These are phyloP conservation scores for Desmodesmus armatus DNA, from an alignment of 139 green algal species.

Conservation along the genomic window DNA sequence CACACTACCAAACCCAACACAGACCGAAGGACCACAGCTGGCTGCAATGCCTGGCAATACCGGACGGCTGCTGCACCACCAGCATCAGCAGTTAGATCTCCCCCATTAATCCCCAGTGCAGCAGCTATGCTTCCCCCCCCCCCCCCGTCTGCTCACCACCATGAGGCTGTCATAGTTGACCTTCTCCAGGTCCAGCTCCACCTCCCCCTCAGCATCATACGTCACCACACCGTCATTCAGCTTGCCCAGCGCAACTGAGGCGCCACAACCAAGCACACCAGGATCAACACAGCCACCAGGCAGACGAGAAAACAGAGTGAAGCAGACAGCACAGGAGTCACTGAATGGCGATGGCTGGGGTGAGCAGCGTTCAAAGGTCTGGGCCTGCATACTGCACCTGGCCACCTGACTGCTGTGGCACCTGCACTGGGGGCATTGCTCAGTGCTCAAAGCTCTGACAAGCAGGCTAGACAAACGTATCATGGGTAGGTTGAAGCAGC, in stretches of 20 bases:
- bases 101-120: no score
- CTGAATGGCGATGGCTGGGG: no score
- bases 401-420: no score
- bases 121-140: not conserved
- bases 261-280: no score
- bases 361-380: not conserved
- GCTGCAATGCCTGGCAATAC: no score
- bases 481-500: not conserved
- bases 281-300: not conserved
- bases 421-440: no score
- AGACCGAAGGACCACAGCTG: no score
- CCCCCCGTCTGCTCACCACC: conserved; percentile 13
- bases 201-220: conserved; percentile 32
- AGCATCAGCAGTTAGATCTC: no score
- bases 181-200: conserved; percentile 47
- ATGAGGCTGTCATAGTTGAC: conserved; percentile 38
- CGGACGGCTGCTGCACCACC: no score
- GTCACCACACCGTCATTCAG: conserved; percentile 42
- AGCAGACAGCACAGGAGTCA: no score
- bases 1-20: no score
- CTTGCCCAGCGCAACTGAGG: conserved; percentile 30
- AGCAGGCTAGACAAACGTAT: not conserved
- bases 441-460: not conserved
- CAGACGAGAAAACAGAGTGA: not conserved
- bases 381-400: not conserved